Evolutionary conservation across 75 land plant genomes (phyloP).

Genomic region (Picea sitchensis): DNA sequence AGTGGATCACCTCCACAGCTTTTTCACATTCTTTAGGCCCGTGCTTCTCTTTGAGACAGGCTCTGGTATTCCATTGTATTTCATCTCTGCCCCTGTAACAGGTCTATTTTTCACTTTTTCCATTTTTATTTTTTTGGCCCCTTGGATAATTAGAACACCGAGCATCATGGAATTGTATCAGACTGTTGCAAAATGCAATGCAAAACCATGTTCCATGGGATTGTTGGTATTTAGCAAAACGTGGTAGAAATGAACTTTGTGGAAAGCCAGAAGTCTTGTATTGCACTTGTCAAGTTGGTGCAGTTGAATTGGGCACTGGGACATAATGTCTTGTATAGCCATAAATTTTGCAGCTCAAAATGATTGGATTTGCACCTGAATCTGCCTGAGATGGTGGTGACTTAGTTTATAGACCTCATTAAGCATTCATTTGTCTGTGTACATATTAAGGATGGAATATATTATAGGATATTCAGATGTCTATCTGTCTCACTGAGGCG

Average conservation of each 20-base stretch:
- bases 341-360: background rate
- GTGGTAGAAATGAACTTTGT: background rate
- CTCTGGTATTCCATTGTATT: background rate
- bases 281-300: slow-evolving; percentile 1
- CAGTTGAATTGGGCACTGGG: background rate
- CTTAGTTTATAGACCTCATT: background rate
- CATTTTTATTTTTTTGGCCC: background rate
- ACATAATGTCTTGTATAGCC: slow-evolving; percentile 2
- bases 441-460: slow-evolving; percentile 1
- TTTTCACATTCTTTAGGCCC: slow-evolving; percentile 3
- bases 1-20: slow-evolving; percentile 6
- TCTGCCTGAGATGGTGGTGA: slow-evolving; percentile 2
- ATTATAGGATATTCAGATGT: background rate
- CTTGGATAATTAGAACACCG: background rate
- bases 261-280: background rate
- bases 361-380: background rate
- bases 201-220: background rate
- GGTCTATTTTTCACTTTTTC: slow-evolving; percentile 2
- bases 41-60: background rate
- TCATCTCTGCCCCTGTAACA: background rate
- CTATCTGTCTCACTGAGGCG: background rate
- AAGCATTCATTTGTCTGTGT: slow-evolving; percentile 6
- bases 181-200: background rate
- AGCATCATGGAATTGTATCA: too few relatives aligned
- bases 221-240: background rate